phyloP scores from a whole-genome alignment of 2,329 filamentous ascomycete species.

The Polytolypa hystricis region DNA sequence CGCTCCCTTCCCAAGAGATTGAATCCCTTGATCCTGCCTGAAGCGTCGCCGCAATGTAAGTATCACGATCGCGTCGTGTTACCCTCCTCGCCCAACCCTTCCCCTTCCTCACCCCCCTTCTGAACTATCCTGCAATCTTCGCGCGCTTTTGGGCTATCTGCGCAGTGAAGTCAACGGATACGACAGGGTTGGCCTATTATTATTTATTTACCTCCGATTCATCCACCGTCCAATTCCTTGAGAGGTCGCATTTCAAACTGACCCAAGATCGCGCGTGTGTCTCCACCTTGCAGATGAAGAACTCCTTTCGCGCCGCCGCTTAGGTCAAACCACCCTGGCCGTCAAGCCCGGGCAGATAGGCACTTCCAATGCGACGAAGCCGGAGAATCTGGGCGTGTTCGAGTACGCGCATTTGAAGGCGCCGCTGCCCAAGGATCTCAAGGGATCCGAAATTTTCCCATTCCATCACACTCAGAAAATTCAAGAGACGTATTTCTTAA shows the following conservation, averaged over 20 bases:
- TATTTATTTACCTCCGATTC: too few species aligned
- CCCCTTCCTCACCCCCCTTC: too few species aligned
- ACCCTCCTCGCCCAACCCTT: too few species aligned
- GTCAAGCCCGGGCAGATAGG: conserved; percentile 68
- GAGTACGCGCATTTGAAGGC: conserved; percentile 94
- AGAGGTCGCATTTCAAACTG: too few species aligned
- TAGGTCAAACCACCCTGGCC: conserved; percentile 84
- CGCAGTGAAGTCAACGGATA: too few species aligned
- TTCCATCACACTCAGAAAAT: conserved; percentile 48
- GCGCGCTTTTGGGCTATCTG: too few species aligned
- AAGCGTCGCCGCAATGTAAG: conserved; percentile 36
- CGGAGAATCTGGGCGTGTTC: conserved; percentile 67
- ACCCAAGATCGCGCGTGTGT: conserved; percentile 7
- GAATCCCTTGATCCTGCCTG: conserved; percentile 36
- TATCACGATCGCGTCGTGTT: conserved; percentile 9
- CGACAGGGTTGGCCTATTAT: too few species aligned
- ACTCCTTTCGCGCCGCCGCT: conserved; percentile 70
- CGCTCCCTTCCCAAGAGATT: conserved; percentile 35
- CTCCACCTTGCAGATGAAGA: conserved; percentile 46
- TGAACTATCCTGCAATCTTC: too few species aligned
- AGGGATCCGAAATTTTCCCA: conserved; percentile 81
- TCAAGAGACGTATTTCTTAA: conserved; percentile 91
- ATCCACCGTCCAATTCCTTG: too few species aligned
- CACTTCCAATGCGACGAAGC: conserved; percentile 59
- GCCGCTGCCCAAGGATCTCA: conserved; percentile 80